phyloP scores from a whole-genome alignment of 2,329 filamentous ascomycete genomes.

The Cladosporium sp. region DNA sequence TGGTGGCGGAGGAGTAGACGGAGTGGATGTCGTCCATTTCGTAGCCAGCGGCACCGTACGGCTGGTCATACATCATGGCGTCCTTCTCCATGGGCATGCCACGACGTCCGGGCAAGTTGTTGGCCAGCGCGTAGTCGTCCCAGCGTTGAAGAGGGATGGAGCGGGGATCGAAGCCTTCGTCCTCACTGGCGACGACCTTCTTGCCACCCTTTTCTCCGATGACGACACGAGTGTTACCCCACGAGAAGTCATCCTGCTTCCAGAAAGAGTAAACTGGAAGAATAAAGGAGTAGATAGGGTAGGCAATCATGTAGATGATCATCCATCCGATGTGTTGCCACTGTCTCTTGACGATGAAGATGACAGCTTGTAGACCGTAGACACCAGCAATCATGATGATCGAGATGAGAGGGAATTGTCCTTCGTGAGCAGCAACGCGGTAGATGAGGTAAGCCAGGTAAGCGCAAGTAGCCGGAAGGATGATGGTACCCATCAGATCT shows the following conservation, averaged over 20 bases:
- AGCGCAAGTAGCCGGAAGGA: constrained; percentile 82
- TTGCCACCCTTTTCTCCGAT: constrained; percentile 91
- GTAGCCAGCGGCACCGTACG: constrained; percentile 57
- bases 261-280: constrained; percentile 98
- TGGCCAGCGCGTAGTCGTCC: constrained; percentile 89
- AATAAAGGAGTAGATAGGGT: constrained; percentile 87
- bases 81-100: constrained; percentile 67
- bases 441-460: constrained; percentile 91
- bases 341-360: constrained; percentile 94
- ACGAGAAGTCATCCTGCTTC: constrained; percentile 98
- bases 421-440: constrained; percentile 64
- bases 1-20: constrained; percentile 88
- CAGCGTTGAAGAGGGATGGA: constrained; percentile 92
- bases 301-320: constrained; percentile 97
- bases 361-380: constrained; percentile 92
- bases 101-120: constrained; percentile 88
- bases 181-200: constrained; percentile 79
- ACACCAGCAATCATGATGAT: constrained; percentile 86
- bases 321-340: constrained; percentile 99
- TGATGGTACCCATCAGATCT: constrained; percentile 88
- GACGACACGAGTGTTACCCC: constrained; percentile 98
- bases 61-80: constrained; percentile 26
- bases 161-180: constrained; percentile 85
- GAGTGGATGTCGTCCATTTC: constrained; percentile 99
- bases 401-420: constrained; percentile 82